phyloP scores from a whole-genome alignment of 768 basidiomycete genomes.

The Serendipita indica region DNA sequence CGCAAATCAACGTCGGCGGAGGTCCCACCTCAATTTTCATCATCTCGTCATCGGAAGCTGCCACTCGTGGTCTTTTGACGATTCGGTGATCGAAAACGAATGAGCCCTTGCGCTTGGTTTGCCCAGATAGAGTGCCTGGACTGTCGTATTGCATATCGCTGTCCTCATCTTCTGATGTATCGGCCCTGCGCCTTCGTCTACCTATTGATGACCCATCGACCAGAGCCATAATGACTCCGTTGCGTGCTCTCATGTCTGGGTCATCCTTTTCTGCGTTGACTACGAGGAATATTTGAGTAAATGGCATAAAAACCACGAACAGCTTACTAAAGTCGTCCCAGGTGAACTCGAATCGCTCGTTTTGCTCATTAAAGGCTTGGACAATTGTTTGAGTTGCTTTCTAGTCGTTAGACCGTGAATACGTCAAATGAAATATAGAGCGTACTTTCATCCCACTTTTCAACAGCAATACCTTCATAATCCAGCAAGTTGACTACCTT shows the following conservation, averaged over 20 bases:
- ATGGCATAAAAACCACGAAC: neutral
- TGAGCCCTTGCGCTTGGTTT: no score
- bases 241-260: neutral
- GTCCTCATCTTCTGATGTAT: no score
- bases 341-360: neutral
- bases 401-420: neutral
- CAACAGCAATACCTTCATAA: neutral
- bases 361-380: neutral
- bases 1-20: no score
- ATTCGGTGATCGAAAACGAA: neutral
- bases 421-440: neutral
- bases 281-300: neutral
- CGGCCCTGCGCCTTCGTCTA: no score
- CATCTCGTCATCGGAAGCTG: no score
- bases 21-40: no score
- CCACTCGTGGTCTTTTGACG: no score
- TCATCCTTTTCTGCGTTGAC: neutral
- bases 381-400: neutral
- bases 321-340: constrained; percentile 1
- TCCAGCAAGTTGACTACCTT: neutral
- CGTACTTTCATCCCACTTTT: neutral
- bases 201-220: no score
- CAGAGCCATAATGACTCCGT: neutral
- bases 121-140: neutral
- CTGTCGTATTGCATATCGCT: neutral